These are phyloP conservation scores for Ogataea glucozyma DNA, from an alignment of 805 yeast species.

Conservation along the genomic window DNA sequence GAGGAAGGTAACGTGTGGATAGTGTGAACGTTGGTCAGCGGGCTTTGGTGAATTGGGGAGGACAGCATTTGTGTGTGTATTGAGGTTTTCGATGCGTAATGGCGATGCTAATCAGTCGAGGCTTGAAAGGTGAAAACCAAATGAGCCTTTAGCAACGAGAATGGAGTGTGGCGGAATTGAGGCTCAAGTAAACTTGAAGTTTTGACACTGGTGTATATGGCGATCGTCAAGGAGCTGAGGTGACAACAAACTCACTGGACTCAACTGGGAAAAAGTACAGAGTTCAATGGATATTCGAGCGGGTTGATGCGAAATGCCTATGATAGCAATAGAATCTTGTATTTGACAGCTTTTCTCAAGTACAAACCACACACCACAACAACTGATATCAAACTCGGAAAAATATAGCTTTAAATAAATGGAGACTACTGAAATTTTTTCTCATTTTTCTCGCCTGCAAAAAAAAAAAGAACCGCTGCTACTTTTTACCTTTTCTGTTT, in stretches of 20 bases:
- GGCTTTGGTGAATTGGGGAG: constrained; percentile 22
- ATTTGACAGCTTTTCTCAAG: neutral
- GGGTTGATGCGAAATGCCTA: neutral
- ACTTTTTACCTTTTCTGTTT: constrained; percentile 8
- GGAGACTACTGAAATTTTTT: constrained; percentile 5
- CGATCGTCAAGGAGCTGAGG: neutral
- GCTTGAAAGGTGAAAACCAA: no score
- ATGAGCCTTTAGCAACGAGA: no score
- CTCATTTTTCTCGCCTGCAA: constrained; percentile 3
- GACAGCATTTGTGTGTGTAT: constrained; percentile 21
- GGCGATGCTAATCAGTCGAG: no score
- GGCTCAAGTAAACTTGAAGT: neutral
- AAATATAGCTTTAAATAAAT: constrained; percentile 6
- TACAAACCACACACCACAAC: neutral
- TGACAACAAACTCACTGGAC: constrained; percentile 2
- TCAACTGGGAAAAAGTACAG: neutral
- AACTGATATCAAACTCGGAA: neutral
- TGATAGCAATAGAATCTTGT: neutral
- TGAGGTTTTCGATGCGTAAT: neutral
- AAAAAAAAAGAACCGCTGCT: constrained; percentile 5
- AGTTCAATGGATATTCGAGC: neutral
- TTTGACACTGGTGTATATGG: neutral
- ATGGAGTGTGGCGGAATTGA: no score
- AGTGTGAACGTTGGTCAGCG: constrained; percentile 18
- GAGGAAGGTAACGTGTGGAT: constrained; percentile 20